These are phyloP conservation scores for Microcyclospora pomicola DNA, from an alignment of 2,329 filamentous ascomycete species.

Conservation along the genomic window DNA sequence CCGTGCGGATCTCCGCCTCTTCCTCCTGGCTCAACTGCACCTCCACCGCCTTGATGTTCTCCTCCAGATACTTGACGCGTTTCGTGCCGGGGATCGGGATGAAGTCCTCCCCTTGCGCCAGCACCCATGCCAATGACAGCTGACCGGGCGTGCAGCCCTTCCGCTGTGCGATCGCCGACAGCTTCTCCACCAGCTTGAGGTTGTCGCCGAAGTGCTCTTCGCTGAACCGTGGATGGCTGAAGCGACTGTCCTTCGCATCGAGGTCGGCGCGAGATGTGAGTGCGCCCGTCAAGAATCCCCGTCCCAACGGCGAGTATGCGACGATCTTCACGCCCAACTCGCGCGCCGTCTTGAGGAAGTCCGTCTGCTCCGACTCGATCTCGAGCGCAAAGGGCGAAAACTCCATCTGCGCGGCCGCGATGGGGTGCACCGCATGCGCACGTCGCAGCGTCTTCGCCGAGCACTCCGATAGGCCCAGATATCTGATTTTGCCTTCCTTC, in stretches of 20 bases:
- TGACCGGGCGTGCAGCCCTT: constrained; percentile 20
- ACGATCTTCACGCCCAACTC: constrained; percentile 34
- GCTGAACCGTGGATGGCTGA: constrained; percentile 18
- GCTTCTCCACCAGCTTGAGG: constrained; percentile 18
- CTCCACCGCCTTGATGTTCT: constrained; percentile 12
- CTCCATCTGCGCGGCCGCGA: constrained; percentile 41
- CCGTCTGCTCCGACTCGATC: constrained; percentile 31
- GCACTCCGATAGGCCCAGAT: constrained; percentile 39
- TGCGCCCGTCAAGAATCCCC: constrained; percentile 30
- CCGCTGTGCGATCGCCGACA: constrained; percentile 15
- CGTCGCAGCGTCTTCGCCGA: constrained; percentile 36
- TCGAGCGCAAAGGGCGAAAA: constrained; percentile 38
- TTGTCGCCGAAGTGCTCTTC: constrained; percentile 19
- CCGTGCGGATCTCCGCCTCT: constrained; percentile 14
- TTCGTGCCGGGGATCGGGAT: constrained; percentile 17
- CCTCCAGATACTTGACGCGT: constrained; percentile 16
- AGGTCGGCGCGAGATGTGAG: constrained; percentile 28
- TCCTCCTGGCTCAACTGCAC: constrained; percentile 16
- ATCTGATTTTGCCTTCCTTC: constrained; percentile 39
- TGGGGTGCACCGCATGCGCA: constrained; percentile 35
- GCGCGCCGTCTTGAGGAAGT: constrained; percentile 31
- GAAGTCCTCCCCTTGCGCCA: constrained; percentile 18
- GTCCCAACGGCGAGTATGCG: constrained; percentile 28
- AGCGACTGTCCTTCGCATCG: constrained; percentile 19
- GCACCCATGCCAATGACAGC: constrained; percentile 19